Evolutionary conservation across 257 asterid genomes (phyloP), one percentile per base, ranked within the genome.

Genomic region (Salvia miltiorrhiza): DNA sequence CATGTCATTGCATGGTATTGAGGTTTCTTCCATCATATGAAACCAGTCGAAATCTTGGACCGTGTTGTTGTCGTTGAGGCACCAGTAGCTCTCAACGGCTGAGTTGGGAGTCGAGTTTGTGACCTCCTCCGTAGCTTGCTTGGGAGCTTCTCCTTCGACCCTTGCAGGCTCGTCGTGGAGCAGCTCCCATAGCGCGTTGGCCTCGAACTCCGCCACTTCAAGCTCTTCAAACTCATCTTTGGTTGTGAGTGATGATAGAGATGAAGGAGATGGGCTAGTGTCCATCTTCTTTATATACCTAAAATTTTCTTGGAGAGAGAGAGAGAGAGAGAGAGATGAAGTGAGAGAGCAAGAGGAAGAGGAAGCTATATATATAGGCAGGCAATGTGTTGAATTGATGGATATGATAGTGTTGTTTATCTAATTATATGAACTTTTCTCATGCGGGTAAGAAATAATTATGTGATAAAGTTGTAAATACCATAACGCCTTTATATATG

Each of bases 221-320:
- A 81, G 59, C 62, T 65, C 80, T 76, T 76, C 83, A 50, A 76
- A 74, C 32, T 81, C 88, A 23, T 69, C 83, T 9, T 24, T 14
- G 41, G 69, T 16, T 35, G 62, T 33, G 23, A 69, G 7, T 6
- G 81, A 63, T n/a, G 74, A 32, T 76, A 70, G 73, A 26, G 80
- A 32, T 57, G 60, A 23, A 40, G 74, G 26, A 19, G 80, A 64
- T 37, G 62, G 26, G 48, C 63, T 74, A 32, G 77, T 70, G 74
- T 83, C 84, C 86, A 81, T 80, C 16, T 48, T 54, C 14, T 63
- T 32, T 13, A 7, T 23, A 66, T 17, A 12, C 66, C 44, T n/a
- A n/a, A 50, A 23, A 26, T 13, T 39, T 13, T 40, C 26, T 56
- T 16, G 7, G 4, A 21, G 44, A n/a, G 58, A 59, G 5, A 30